A percentile compares a stretch with the other conserved stretches of the same genome.
phyloP scores from a whole-genome alignment of 768 basidiomycete species.

The Austroboletus eburneus region DNA sequence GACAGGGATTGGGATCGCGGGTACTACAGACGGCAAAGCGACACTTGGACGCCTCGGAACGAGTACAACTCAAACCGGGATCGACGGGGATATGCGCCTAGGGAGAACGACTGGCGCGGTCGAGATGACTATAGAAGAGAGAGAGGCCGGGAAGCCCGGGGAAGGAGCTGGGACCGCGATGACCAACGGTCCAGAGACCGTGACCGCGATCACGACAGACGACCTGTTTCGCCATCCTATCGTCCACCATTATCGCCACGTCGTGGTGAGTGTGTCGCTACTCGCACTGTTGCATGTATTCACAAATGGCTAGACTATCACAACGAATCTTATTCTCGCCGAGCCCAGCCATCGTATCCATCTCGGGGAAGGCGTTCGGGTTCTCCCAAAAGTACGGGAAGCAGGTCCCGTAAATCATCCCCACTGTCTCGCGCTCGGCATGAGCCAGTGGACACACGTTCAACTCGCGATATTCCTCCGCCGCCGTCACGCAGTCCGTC shows the following conservation, averaged over 20 bases:
- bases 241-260: constrained; percentile 22
- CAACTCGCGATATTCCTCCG: constrained; percentile 10
- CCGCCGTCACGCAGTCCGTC: constrained; percentile 12
- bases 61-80: constrained; percentile 19
- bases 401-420: constrained; percentile 22
- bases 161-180: constrained; percentile 22
- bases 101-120: constrained; percentile 16
- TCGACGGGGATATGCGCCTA: constrained; percentile 13
- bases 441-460: constrained; percentile 10
- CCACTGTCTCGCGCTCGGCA: constrained; percentile 10
- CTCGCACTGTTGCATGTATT: neutral
- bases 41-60: constrained; percentile 13
- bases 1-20: constrained; percentile 15
- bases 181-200: constrained; percentile 17
- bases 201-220: constrained; percentile 21
- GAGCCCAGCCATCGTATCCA: constrained; percentile 10
- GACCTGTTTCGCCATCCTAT: constrained; percentile 15
- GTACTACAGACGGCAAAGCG: constrained; percentile 16
- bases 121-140: constrained; percentile 24
- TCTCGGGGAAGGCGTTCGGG: constrained; percentile 20
- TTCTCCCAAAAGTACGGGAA: constrained; percentile 19
- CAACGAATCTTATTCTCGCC: constrained; percentile 12
- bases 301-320: constrained; percentile 13
- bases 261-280: constrained; percentile 17
- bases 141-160: constrained; percentile 15